phyloP scores from a whole-genome alignment of 2,329 filamentous ascomycete genomes.

The Paracamarosporium sp. region DNA sequence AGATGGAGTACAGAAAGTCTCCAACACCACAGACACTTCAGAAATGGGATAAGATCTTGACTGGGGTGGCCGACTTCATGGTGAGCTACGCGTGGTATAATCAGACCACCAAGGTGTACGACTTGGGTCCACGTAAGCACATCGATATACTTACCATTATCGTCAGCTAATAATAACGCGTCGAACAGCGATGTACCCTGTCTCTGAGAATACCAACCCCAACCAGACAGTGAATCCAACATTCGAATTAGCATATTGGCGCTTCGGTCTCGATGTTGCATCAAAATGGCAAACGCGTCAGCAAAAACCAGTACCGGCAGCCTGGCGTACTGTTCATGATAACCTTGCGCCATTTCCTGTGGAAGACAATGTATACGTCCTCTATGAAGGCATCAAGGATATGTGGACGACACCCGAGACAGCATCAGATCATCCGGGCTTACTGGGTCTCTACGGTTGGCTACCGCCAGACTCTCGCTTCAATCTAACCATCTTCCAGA shows the following conservation, averaged over 20 bases:
- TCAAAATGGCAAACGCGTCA: constrained; percentile 60
- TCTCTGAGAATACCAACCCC: constrained; percentile 65
- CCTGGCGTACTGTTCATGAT: constrained; percentile 58
- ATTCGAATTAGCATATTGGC: constrained; percentile 68
- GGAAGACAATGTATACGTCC: constrained; percentile 58
- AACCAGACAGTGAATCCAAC: constrained; percentile 64
- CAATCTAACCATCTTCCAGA: constrained; percentile 35
- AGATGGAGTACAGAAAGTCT: constrained; percentile 59
- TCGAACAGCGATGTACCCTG: constrained; percentile 52
- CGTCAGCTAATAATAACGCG: not conserved
- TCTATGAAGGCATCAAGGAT: constrained; percentile 59
- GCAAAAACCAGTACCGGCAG: constrained; percentile 49
- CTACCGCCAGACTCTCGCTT: constrained; percentile 37
- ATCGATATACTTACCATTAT: not conserved
- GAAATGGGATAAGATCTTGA: constrained; percentile 62
- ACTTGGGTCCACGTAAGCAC: constrained; percentile 53
- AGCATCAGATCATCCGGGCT: constrained; percentile 40
- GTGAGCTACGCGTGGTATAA: constrained; percentile 64
- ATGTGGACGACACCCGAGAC: constrained; percentile 39
- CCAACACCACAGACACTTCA: constrained; percentile 53
- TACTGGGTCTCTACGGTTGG: constrained; percentile 39
- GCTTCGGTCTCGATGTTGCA: constrained; percentile 64
- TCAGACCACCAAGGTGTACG: constrained; percentile 58
- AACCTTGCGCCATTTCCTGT: constrained; percentile 62
- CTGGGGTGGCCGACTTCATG: constrained; percentile 65